Evolutionary conservation across 2,329 filamentous ascomycete species (phyloP), one percentile per base, ranked within the genome.

Genomic region (Aspergillus ochraceoroseus): DNA sequence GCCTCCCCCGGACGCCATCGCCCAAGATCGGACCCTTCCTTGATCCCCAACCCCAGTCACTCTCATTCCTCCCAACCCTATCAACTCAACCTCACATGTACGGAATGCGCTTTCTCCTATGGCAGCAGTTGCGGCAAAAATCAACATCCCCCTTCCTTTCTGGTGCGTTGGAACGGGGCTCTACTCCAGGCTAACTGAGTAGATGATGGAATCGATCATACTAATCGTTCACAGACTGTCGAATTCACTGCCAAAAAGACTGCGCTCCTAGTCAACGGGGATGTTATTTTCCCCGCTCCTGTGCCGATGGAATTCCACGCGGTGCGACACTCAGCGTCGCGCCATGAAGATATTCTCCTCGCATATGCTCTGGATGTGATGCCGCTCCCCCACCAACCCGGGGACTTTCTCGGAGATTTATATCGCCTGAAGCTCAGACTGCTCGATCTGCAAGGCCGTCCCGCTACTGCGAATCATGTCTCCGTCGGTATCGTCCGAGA

Each of bases 281-380:
- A 60, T 12, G 34, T 44, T 14, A 41, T 63, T 33, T 62, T 62
- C 43, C 60, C 59, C 1, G 44, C 58, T 1, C 33, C 55, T 3
- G 28, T 43, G 5, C 51, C 55, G 12, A 57, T 59, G 55, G 49
- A 52, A 27, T 47, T 62, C 22, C 40, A 55, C 12, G 58, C 53
- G 3, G 38, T 46, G 12, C 55, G 52, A 20, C 49, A 54, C n/a
- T 41, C 47, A 20, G 41, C 46, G 3, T 32, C 41, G 3, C 41
- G 33, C 12, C 26, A 41, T 5, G 30, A 52, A 2, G 36, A 47
- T 7, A 47, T 57, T 2, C 23, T 37, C 5, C 9, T 62, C 1
- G 43, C 52, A 6, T 62, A 57, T 37, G 43, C 51, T 0, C 42
- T 62, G 2, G 52, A 58, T 5, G 48, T 47, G 2, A 51, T 48